Base-by-base conservation (phyloP, 164 flowering plant genomes). In the Berberis thunbergii region DNA sequence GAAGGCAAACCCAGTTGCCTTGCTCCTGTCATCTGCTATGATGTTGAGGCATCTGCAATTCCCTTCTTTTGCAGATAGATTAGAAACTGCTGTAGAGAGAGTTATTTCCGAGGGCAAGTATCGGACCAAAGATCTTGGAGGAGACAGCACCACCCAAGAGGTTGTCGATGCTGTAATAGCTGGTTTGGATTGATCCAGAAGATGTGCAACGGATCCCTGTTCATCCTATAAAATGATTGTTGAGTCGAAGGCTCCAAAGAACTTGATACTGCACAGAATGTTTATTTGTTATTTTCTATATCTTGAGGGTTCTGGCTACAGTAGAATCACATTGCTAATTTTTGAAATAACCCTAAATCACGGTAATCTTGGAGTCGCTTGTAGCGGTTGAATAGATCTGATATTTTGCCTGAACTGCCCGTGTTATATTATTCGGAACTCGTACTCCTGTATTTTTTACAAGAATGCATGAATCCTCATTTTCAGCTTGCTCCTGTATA, bases 1-100 rank as follows among this genome's bases (percentile, higher is more conserved):
- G 64, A 67, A 60, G 63, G 70, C 70, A 0, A 67, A 67, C 52
- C 70, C 70, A 54, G 70, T 67, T 39, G 70, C 70, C n/a, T 42
- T 67, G 40, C 63, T 67, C 43, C n/a, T 67, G 54, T 67, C 70
- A 45, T 67, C 70, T 52, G 70, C 70, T 53, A 67, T 67, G 70
- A 67, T 67, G 70, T 43, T 67, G 59, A 67, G 70, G 56, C 70
- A 67, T 67, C 70, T 67, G 26, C 70, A 54, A 52, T 67, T 67
- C 57, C 95, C 95, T 49, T 81, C 89, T 40, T 86, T 85, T 74
- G 95, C 95, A 55, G 95, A 87, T 66, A 77, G 95, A 50, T 70
- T 87, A 10, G 95, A 87, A 70, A 84, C 81, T 57, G 79, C 95
- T 4, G 95, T 67, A 12, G 54, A 60, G 44, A 54, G 50, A 39